Conservation (phyloP, 768 basidiomycete species). For the Kockovaella imperatae region DNA sequence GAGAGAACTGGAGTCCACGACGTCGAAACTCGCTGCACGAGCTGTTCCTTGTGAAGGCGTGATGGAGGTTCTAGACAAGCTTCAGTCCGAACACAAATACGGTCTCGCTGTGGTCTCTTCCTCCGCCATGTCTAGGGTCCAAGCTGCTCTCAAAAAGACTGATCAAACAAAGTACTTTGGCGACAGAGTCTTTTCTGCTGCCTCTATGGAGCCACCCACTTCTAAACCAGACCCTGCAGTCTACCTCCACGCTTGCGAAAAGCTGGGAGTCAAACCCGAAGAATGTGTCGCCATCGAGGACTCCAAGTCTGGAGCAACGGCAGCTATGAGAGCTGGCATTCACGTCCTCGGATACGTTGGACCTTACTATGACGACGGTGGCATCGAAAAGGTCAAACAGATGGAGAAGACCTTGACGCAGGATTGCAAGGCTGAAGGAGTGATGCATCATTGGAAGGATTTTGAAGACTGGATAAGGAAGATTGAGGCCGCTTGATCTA, state of each 20-base stretch:
- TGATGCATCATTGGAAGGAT: slow-evolving; percentile 19
- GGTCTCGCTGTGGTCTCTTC: slow-evolving; percentile 18
- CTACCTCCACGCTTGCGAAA: slow-evolving; percentile 20
- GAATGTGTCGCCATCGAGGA: slow-evolving; percentile 25
- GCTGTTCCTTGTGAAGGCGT: slow-evolving; percentile 13
- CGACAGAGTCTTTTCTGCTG: slow-evolving; percentile 17
- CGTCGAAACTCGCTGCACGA: slow-evolving; percentile 9
- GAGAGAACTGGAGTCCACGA: slow-evolving; percentile 11
- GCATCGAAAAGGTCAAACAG: slow-evolving; percentile 10
- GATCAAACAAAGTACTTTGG: slow-evolving; percentile 19
- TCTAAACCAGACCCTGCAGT: slow-evolving; percentile 29
- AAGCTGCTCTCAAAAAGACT: slow-evolving; percentile 16
- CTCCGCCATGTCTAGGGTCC: slow-evolving; percentile 16
- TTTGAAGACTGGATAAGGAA: slow-evolving; percentile 7
- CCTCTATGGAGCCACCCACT: slow-evolving; percentile 21
- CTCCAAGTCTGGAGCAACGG: slow-evolving; percentile 23
- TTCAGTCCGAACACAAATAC: slow-evolving; percentile 12
- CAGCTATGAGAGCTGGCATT: slow-evolving; percentile 25
- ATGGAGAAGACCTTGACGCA: slow-evolving; percentile 8
- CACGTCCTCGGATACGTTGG: slow-evolving; percentile 23
- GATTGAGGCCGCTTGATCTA: no score
- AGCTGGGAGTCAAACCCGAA: slow-evolving; percentile 16
- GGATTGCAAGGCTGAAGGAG: slow-evolving; percentile 11
- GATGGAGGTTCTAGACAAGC: slow-evolving; percentile 11
- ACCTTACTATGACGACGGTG: slow-evolving; percentile 21